These are phyloP conservation scores for Boletus hoseneyae DNA, from an alignment of 1,284 basidiomycete species.

Conservation along the genomic window DNA sequence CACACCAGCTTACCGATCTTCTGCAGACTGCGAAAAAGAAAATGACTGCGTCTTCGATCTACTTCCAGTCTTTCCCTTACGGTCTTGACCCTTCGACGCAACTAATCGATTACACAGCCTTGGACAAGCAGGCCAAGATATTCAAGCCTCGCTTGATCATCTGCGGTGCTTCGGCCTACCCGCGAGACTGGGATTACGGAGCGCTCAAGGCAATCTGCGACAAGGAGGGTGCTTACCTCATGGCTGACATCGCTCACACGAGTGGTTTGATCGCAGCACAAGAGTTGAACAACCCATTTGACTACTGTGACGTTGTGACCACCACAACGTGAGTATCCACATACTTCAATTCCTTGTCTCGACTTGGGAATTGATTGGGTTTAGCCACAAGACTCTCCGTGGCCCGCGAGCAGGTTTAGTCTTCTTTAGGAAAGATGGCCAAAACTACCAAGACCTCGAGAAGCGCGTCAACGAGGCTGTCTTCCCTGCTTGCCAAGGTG, in stretches of 20 bases:
- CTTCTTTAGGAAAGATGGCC: slow-evolving; percentile 97
- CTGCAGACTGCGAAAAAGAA: slow-evolving; percentile 96
- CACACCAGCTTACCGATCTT: slow-evolving; percentile 15
- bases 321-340: slow-evolving; percentile 77
- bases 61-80: slow-evolving; percentile 99
- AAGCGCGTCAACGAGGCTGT: slow-evolving; percentile 97
- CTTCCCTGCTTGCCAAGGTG: slow-evolving; percentile 99
- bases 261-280: slow-evolving; percentile 94
- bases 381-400: slow-evolving; percentile 96
- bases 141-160: slow-evolving; percentile 97
- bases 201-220: slow-evolving; percentile 81
- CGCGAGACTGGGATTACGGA: slow-evolving; percentile 96
- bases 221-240: slow-evolving; percentile 87
- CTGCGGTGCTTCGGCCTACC: slow-evolving; percentile 98
- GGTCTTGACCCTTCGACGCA: slow-evolving; percentile 82
- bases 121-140: slow-evolving; percentile 87
- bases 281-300: slow-evolving; percentile 92
- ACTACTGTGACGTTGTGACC: slow-evolving; percentile 96
- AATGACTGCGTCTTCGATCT: slow-evolving; percentile 99
- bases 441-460: slow-evolving; percentile 81
- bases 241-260: slow-evolving; percentile 98
- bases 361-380: not conserved
- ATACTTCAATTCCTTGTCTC: not conserved
- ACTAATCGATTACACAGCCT: slow-evolving; percentile 86
- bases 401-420: slow-evolving; percentile 98